Evolutionary conservation across 306 rosid species (phyloP).

Genomic region (Prunus dulcis): DNA sequence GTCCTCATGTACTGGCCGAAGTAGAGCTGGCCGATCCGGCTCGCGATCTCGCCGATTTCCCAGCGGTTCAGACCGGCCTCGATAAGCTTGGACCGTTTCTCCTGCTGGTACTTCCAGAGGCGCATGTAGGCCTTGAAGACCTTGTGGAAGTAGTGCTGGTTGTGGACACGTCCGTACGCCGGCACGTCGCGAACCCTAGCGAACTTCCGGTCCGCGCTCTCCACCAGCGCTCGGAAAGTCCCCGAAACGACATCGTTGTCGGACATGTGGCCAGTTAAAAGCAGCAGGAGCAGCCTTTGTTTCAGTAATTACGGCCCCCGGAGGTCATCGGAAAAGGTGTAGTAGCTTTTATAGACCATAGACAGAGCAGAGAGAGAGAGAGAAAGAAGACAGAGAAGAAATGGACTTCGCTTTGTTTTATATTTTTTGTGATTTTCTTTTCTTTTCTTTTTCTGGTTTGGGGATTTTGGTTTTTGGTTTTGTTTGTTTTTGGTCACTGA

Average conservation of each 20-base stretch:
- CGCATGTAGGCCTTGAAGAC: constrained; percentile 88
- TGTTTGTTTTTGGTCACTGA: neutral
- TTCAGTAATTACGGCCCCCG: constrained; percentile 28
- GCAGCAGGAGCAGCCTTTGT: neutral
- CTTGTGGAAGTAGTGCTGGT: constrained; percentile 72
- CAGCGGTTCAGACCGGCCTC: constrained; percentile 84
- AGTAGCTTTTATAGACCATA: neutral
- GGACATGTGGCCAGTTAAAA: constrained; percentile 37
- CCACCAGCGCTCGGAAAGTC: constrained; percentile 86
- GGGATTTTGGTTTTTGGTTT: constrained; percentile 8
- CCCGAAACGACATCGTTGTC: constrained; percentile 43
- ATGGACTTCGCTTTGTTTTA: constrained; percentile 17
- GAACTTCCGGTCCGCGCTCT: constrained; percentile 89
- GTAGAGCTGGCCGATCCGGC: constrained; percentile 97
- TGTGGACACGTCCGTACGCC: constrained; percentile 67
- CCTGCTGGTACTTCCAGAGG: constrained; percentile 94
- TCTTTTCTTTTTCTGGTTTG: neutral
- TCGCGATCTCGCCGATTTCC: constrained; percentile 99
- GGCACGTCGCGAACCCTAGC: constrained; percentile 90
- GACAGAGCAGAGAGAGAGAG: neutral
- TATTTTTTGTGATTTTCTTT: neutral
- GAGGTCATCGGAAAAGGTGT: constrained; percentile 52
- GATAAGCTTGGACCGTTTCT: constrained; percentile 64
- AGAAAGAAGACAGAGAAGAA: constrained; percentile 1
- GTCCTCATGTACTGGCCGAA: constrained; percentile 93